A percentile compares a stretch with the other conserved stretches of the same genome.
Evolutionary conservation across 2,329 filamentous ascomycete species (phyloP).

Genomic region (Nemania sp.): DNA sequence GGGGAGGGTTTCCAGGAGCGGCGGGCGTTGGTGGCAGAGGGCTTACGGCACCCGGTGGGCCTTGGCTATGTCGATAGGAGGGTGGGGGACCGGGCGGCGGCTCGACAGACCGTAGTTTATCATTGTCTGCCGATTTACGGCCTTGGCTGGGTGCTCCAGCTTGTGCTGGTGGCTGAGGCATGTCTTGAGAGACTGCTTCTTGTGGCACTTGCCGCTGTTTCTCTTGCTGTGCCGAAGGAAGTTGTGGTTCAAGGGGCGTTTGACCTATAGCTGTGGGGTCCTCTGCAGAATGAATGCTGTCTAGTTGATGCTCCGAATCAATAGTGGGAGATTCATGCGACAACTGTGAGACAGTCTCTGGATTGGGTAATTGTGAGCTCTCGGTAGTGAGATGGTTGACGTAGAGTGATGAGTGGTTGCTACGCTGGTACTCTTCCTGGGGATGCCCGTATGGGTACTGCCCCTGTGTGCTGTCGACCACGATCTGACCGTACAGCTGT

Average conservation of each 20-base stretch:
- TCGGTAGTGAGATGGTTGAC: slow-evolving; percentile 38
- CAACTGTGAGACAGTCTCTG: slow-evolving; percentile 65
- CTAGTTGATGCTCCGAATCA: slow-evolving; percentile 52
- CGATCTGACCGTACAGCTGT: slow-evolving; percentile 43
- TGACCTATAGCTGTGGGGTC: slow-evolving; percentile 49
- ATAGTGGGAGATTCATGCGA: slow-evolving; percentile 64
- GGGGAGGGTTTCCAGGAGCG: slow-evolving; percentile 39
- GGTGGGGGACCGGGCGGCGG: slow-evolving; percentile 53
- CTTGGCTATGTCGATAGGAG: slow-evolving; percentile 57
- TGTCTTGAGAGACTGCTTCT: slow-evolving; percentile 45
- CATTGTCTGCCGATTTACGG: slow-evolving; percentile 55
- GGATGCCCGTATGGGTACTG: slow-evolving; percentile 43
- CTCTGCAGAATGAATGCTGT: slow-evolving; percentile 50
- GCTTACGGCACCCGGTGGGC: slow-evolving; percentile 49
- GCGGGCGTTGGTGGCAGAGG: slow-evolving; percentile 48
- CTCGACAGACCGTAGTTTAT: slow-evolving; percentile 53
- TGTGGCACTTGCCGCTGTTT: slow-evolving; percentile 26
- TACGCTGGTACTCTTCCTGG: slow-evolving; percentile 40
- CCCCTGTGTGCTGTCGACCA: slow-evolving; percentile 47
- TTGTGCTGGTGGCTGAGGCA: slow-evolving; percentile 50
- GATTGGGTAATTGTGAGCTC: slow-evolving; percentile 51
- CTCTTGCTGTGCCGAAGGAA: slow-evolving; percentile 33
- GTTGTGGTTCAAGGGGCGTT: slow-evolving; percentile 35
- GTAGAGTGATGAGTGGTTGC: slow-evolving; percentile 36
- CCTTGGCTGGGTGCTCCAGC: slow-evolving; percentile 47